Conservation (phyloP, 257 asterid genomes). For the Solanum chiquidenum region DNA sequence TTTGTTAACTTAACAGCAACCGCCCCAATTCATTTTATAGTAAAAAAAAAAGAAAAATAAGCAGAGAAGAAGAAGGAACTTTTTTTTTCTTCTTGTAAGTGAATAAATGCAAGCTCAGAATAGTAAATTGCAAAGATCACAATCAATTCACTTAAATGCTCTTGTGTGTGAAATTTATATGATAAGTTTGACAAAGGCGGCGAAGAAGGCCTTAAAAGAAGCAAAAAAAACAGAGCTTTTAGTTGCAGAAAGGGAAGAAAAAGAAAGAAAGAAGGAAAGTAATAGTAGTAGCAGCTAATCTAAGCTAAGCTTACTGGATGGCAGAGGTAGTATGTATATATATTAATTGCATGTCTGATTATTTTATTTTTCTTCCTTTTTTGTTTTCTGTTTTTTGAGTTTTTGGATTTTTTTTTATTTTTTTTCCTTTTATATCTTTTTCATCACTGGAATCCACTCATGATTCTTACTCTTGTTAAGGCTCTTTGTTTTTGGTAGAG, state of each 20-base stretch:
- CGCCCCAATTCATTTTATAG: neutral
- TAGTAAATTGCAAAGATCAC: neutral
- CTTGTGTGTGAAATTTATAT: neutral
- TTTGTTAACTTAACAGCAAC: neutral
- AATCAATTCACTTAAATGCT: constrained; percentile 10
- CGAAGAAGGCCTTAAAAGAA: constrained; percentile 21
- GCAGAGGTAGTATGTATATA: neutral
- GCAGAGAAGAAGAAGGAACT: neutral
- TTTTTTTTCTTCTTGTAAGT: neutral
- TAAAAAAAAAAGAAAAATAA: neutral
- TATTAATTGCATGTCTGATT: constrained; percentile 1
- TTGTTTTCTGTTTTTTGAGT: neutral
- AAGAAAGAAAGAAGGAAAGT: neutral
- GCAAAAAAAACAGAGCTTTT: constrained; percentile 1
- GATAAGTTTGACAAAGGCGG: constrained; percentile 18
- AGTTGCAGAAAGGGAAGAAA: neutral
- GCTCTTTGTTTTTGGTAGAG: constrained; percentile 1
- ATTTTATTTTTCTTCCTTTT: neutral
- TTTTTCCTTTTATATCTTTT: neutral
- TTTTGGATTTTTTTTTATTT: constrained; percentile 1
- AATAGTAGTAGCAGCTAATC: neutral
- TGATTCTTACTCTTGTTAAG: constrained; percentile 11
- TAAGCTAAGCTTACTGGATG: neutral
- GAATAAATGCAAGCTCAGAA: constrained; percentile 1
- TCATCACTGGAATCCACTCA: constrained; percentile 25